Percentiles rank a stretch among this genome's conserved stretches.
These are phyloP conservation scores for Aspergillus fischeri DNA, from an alignment of 2,329 filamentous ascomycete genomes.

Conservation along the genomic window DNA sequence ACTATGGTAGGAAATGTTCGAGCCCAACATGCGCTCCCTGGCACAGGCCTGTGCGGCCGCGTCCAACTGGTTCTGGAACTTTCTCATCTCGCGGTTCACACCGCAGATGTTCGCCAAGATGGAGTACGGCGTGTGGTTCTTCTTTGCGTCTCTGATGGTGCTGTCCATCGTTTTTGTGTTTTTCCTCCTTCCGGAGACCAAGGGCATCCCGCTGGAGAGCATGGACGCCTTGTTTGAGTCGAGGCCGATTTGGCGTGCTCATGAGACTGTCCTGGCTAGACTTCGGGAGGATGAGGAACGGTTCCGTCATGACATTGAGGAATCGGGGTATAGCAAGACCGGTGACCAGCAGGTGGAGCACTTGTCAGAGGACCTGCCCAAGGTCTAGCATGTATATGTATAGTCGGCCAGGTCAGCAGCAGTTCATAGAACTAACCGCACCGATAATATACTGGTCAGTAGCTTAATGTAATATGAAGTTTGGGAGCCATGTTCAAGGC, in stretches of 20 bases:
- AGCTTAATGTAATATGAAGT: too few species aligned
- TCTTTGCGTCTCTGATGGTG: constrained; percentile 62
- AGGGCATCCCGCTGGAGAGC: constrained; percentile 60
- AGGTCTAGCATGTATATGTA: background rate
- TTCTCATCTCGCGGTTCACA: constrained; percentile 36
- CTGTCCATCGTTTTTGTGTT: constrained; percentile 55
- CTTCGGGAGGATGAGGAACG: constrained; percentile 32
- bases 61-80: constrained; percentile 38
- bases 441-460: too few species aligned
- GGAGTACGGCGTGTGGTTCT: constrained; percentile 61
- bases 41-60: constrained; percentile 64
- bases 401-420: too few species aligned
- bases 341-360: constrained; percentile 11
- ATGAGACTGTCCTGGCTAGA: constrained; percentile 28
- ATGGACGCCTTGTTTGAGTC: constrained; percentile 58
- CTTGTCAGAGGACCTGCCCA: constrained; percentile 9
- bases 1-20: constrained; percentile 59
- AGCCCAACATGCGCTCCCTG: constrained; percentile 63
- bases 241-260: constrained; percentile 34
- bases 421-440: too few species aligned
- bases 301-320: constrained; percentile 27
- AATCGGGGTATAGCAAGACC: constrained; percentile 9
- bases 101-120: constrained; percentile 42
- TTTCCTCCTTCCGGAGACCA: constrained; percentile 62
- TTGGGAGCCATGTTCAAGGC: too few species aligned